Evolutionary conservation across 2,329 filamentous ascomycete genomes (phyloP).

Genomic region (Phialemoniopsis sp.): DNA sequence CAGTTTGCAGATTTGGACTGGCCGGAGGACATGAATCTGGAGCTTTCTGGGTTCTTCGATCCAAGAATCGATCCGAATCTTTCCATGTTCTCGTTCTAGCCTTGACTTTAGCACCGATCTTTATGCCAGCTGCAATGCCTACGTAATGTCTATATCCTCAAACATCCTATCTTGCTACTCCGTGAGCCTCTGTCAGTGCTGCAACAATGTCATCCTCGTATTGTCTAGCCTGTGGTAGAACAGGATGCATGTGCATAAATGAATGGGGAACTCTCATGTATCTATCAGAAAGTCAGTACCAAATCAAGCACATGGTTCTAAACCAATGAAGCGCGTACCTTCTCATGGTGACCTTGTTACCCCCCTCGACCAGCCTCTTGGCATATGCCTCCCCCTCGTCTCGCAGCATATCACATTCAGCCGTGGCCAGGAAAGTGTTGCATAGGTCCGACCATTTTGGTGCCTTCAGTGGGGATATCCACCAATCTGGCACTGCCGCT

Average conservation of each 20-base stretch:
- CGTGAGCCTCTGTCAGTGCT: conserved; percentile 8
- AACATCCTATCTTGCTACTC: neutral
- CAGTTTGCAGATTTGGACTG: too few species aligned
- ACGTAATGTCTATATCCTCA: too few species aligned
- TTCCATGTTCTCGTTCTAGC: too few species aligned
- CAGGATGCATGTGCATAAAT: conserved; percentile 5
- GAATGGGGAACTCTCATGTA: conserved; percentile 5
- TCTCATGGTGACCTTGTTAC: conserved; percentile 6
- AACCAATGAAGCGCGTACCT: conserved; percentile 3
- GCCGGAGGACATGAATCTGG: too few species aligned
- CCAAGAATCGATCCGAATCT: too few species aligned
- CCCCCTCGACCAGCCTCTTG: conserved; percentile 2
- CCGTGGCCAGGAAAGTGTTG: conserved; percentile 6
- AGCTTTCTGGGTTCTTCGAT: too few species aligned
- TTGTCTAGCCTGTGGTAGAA: conserved; percentile 2
- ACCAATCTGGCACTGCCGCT: conserved; percentile 3
- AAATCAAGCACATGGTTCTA: too few species aligned
- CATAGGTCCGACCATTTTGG: too few species aligned
- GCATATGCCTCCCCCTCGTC: conserved; percentile 12
- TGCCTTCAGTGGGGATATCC: neutral
- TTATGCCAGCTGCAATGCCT: too few species aligned
- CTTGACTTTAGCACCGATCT: too few species aligned
- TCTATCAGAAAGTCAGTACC: too few species aligned
- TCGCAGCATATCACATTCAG: conserved; percentile 8
- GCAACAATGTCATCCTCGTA: conserved; percentile 8